Percentiles rank a stretch among this genome's conserved stretches.
Evolutionary conservation across 352 stramenopile species (phyloP).

Genomic region (Phytophthora foliorum): DNA sequence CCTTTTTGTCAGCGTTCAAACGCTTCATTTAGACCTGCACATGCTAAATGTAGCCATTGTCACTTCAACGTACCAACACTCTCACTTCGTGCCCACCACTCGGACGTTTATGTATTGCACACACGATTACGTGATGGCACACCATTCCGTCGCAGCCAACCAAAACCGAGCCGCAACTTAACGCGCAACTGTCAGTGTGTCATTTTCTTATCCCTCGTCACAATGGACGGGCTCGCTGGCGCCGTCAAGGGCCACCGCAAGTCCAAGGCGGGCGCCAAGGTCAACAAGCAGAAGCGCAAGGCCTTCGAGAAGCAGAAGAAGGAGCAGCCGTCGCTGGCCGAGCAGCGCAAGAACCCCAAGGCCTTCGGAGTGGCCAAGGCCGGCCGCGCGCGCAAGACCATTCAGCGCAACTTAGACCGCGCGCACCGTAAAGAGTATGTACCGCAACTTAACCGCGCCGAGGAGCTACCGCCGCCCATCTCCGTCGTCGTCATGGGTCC

Average conservation of each 20-base stretch:
- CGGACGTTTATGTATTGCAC: background rate
- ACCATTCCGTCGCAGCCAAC: constrained; percentile 30
- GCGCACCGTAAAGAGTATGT: constrained; percentile 99
- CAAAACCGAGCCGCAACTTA: constrained; percentile 10
- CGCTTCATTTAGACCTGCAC: background rate
- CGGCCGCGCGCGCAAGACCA: constrained; percentile 94
- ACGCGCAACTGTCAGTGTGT: constrained; percentile 3
- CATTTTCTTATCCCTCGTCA: constrained; percentile 7
- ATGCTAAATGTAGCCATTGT: background rate
- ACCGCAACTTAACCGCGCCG: constrained; percentile 81
- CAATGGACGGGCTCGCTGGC: constrained; percentile 50
- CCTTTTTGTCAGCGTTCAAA: background rate
- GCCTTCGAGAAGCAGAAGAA: constrained; percentile 89
- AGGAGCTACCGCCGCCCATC: constrained; percentile 93
- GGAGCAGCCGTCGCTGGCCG: constrained; percentile 82
- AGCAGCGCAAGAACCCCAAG: constrained; percentile 96
- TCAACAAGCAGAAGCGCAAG: constrained; percentile 96
- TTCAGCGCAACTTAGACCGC: constrained; percentile 98
- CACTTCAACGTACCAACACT: constrained; percentile 25
- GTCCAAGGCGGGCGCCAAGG: constrained; percentile 91
- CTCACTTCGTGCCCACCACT: background rate
- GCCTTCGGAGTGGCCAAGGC: constrained; percentile 98
- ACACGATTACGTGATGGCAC: background rate
- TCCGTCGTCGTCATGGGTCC: constrained; percentile 99
- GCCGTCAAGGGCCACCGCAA: constrained; percentile 83